Conservation (phyloP, 2,329 filamentous ascomycete species). For the Colletotrichum nymphaeae region DNA sequence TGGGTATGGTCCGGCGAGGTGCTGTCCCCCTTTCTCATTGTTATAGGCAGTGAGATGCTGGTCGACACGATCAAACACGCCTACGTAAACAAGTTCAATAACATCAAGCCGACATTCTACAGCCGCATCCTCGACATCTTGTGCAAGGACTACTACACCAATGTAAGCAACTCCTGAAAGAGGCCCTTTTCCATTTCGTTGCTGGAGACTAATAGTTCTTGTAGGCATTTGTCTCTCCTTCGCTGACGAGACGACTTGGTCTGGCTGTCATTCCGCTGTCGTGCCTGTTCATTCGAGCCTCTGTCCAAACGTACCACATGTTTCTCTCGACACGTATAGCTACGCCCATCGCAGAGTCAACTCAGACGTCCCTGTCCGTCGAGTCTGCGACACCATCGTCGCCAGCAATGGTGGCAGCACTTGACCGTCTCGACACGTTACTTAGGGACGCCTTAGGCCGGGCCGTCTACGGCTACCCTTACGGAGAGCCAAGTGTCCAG, state of each 20-base stretch:
- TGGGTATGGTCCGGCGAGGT: constrained; percentile 85
- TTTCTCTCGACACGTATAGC: constrained; percentile 90
- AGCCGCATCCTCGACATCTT: constrained; percentile 90
- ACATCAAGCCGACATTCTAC: constrained; percentile 91
- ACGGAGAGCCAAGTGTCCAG: constrained; percentile 48
- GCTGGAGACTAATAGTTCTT: background rate
- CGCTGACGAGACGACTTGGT: constrained; percentile 88
- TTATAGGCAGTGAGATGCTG: constrained; percentile 94
- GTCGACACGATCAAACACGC: constrained; percentile 98
- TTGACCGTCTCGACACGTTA: constrained; percentile 82
- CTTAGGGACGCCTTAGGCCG: constrained; percentile 82
- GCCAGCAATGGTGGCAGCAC: constrained; percentile 79
- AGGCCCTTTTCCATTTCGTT: background rate
- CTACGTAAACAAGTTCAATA: constrained; percentile 99
- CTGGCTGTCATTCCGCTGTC: constrained; percentile 92
- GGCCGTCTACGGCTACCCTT: constrained; percentile 73
- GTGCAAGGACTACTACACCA: constrained; percentile 97
- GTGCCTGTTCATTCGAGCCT: constrained; percentile 94
- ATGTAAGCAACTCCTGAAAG: constrained; percentile 64
- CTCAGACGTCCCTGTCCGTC: constrained; percentile 73
- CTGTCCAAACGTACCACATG: constrained; percentile 98
- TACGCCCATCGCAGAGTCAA: constrained; percentile 73
- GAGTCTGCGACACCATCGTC: constrained; percentile 74
- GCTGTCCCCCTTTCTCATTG: constrained; percentile 90
- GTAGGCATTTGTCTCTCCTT: constrained; percentile 89